Conservation (phyloP, 371 early-diverging fungal genomes). For the Mortierella sp. region DNA sequence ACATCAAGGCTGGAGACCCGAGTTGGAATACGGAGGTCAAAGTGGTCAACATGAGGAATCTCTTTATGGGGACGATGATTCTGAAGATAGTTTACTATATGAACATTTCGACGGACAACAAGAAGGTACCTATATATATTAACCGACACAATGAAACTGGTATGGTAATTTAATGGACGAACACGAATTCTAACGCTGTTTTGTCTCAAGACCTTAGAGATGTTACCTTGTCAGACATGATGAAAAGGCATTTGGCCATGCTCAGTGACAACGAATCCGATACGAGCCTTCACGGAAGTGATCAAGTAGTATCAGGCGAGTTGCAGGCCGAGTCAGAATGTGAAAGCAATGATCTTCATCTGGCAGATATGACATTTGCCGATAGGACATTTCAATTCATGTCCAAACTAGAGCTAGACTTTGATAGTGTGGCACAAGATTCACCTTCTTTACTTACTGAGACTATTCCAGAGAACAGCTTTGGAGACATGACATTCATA, state of each 20-base stretch:
- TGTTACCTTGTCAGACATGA: conserved; percentile 42
- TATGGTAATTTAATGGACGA: too few relatives aligned
- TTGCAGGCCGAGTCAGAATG: not conserved
- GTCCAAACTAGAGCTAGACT: conserved; percentile 31
- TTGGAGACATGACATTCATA: conserved; percentile 27
- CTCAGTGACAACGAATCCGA: conserved; percentile 28
- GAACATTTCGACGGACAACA: conserved; percentile 10
- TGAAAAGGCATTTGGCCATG: conserved; percentile 20
- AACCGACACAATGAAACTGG: not conserved
- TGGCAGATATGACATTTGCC: conserved; percentile 16
- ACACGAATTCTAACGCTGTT: not conserved
- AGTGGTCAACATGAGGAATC: not conserved
- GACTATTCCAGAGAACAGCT: conserved; percentile 20
- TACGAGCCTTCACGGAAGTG: not conserved
- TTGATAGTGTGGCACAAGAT: conserved; percentile 7
- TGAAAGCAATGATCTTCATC: not conserved
- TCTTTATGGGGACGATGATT: conserved; percentile 1
- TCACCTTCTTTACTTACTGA: conserved; percentile 25
- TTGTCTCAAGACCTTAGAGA: conserved; percentile 32
- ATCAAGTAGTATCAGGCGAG: not conserved
- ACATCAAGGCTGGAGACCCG: not conserved
- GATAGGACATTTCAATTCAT: conserved; percentile 31
- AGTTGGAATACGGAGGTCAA: not conserved
- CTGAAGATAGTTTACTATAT: conserved; percentile 12
- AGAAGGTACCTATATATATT: conserved; percentile 14